Evolutionary conservation across 495 filamentous ascomycete genomes (phyloP), one percentile per base, ranked within the genome.

Genomic region (Penicillium subrubescens): DNA sequence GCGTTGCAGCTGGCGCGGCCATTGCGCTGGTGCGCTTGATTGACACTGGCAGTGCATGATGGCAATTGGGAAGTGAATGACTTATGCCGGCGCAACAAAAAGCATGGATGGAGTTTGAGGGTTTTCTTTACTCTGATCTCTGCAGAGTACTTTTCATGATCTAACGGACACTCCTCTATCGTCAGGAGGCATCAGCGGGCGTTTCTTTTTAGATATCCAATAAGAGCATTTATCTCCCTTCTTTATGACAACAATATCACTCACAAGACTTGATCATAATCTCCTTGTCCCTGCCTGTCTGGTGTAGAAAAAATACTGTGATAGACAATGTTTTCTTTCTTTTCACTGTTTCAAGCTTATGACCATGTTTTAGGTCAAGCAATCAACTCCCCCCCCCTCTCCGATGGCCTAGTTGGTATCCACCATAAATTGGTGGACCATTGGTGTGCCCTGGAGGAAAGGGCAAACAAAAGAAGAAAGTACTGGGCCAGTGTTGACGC

Each of bases 1-100:
- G 86, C 31, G 73, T 89, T 55, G 89, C 89, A 31, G 89, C 89
- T 0, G 81, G 82, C 2, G 88, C 86, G 11, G 88, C 89, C 0
- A 88, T 91, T 71, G 80, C 83, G 5, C 82, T 88, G 65, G 86
- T 91, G 11, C 75, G 71, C 31, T 52, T 79, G 56, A 81, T 84
- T 62, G 74, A 80, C 35, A 69, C 63, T 3, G 69, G 72, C n/a
- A 69, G 63, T 56, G 64, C 60, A 39, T 58, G 63, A 37, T 14
- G 21, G 53, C 19, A 17, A 39, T 15, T 25, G 14, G 7, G 15
- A 54, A 31, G 31, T 53, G 27, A 54, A 54, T 34, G 27, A 54
- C 33, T 37, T 48, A 25, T 34, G 21, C 62, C 15, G 25, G 43
- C 53, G 44, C 33, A 31, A 51, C 46, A 56, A 57, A 60, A 48